Evolutionary conservation across 495 filamentous ascomycete species (phyloP).

Genomic region (Neurospora cerealis): DNA sequence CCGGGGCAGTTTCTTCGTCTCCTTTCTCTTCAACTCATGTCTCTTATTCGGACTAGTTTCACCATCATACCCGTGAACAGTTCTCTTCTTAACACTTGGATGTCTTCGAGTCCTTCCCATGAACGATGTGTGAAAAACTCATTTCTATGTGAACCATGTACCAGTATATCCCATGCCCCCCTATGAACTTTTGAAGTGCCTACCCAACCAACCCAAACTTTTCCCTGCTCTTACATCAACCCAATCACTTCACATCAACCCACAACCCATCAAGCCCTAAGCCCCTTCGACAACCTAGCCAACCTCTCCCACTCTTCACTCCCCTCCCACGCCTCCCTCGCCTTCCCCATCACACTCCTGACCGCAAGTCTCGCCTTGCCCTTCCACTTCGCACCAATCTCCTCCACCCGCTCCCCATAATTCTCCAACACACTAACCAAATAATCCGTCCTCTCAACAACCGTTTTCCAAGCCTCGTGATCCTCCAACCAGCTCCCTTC

Average conservation of each 20-base stretch:
- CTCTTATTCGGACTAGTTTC: no score
- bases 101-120: no score
- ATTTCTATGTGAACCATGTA: no score
- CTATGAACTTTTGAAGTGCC: not conserved
- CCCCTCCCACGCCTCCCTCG: slow-evolving; percentile 74
- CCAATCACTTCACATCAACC: not conserved
- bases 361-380: slow-evolving; percentile 81
- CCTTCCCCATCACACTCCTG: slow-evolving; percentile 69
- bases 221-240: not conserved
- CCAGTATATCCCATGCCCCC: no score
- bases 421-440: slow-evolving; percentile 58
- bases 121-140: no score
- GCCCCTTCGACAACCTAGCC: slow-evolving; percentile 46
- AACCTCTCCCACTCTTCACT: slow-evolving; percentile 59
- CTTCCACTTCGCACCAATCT: slow-evolving; percentile 61
- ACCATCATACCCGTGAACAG: no score
- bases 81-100: no score
- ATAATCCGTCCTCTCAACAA: slow-evolving; percentile 55
- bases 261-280: slow-evolving; percentile 33
- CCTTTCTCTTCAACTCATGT: no score
- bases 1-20: no score
- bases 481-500: slow-evolving; percentile 32
- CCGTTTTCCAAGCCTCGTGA: slow-evolving; percentile 42
- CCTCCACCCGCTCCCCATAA: slow-evolving; percentile 41
- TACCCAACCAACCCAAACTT: not conserved